Evolutionary conservation across 108 stramenopile genomes (phyloP), one percentile per base, ranked within the genome.

Genomic region (Cyclotella atomus): DNA sequence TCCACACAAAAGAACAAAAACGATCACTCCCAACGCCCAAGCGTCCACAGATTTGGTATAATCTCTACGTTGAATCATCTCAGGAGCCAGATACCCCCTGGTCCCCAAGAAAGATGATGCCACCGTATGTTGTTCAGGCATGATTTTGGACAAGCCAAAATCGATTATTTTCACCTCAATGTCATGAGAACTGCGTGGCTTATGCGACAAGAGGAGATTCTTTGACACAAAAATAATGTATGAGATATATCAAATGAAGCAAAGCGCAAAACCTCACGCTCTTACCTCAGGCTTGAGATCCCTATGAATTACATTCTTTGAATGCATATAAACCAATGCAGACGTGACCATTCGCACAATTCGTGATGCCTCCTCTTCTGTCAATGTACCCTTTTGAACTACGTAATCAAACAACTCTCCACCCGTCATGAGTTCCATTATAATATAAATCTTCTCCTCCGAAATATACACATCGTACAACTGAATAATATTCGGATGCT

Each of bases 341-440:
- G 87, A 87, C 2, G 94, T 95, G 2, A 99, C 91, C 77, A 89
- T 89, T 29, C 89, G 78, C 8, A 99, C 94, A 71, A 99, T 96
- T 21, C 68, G 52, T 5, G 90, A 73, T n/a, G 98, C 98, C 70
- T 99, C 98, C 65, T 83, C 76, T 62, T 86, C 81, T 8, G 74
- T 86, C 25, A 84, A 50, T 19, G 95, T 96, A 9, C 93, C 95
- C 83, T 94, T 94, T 53, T 93, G 91, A 41, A 99, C 98, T 14
- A 99, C 97, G 82, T 97, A 98, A 83, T 99, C 98, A 83, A 99
- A 99, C 32, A 99, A 83, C 78, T 99, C 98, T 17, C 98, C 98
- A 7, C 98, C 98, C n/a, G 85, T 82, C 97, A 98, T 97, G 20
- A 97, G 66, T 75, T 99, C 98, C 97, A 98, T 96, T 44, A 99